These are phyloP conservation scores for Crithidia sp. DNA, from an alignment of 208 protist genomes.

Conservation along the genomic window DNA sequence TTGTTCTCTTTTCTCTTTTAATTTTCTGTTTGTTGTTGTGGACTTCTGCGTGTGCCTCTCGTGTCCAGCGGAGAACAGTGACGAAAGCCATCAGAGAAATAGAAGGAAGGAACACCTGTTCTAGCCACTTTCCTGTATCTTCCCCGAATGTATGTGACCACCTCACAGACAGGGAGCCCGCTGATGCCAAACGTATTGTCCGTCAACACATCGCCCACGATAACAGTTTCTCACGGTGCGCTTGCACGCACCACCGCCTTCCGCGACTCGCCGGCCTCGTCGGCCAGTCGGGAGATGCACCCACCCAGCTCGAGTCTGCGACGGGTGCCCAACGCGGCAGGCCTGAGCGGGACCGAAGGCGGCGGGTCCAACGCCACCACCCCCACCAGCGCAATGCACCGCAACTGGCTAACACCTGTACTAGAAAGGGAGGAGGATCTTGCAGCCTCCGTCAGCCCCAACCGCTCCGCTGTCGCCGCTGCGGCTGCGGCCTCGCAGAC, in stretches of 20 bases:
- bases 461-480: neutral
- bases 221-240: conserved; percentile 4
- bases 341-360: neutral
- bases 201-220: neutral
- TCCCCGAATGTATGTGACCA: conserved; percentile 11
- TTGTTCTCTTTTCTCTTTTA: neutral
- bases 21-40: neutral
- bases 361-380: neutral
- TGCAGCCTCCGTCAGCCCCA: neutral
- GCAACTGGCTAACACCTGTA: neutral
- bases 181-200: conserved; percentile 16
- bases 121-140: too few species aligned
- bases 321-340: neutral
- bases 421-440: conserved; percentile 2
- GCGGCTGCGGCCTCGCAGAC: neutral
- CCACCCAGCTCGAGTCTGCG: neutral
- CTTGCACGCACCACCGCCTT: neutral
- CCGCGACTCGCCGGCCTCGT: conserved; percentile 1
- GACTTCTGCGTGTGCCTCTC: neutral
- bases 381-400: neutral
- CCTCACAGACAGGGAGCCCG: conserved; percentile 10
- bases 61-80: neutral
- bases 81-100: too few species aligned
- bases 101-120: too few species aligned
- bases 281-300: neutral